Conservation (phyloP, 2,329 filamentous ascomycete species). For the Colletotrichum simmondsii region DNA sequence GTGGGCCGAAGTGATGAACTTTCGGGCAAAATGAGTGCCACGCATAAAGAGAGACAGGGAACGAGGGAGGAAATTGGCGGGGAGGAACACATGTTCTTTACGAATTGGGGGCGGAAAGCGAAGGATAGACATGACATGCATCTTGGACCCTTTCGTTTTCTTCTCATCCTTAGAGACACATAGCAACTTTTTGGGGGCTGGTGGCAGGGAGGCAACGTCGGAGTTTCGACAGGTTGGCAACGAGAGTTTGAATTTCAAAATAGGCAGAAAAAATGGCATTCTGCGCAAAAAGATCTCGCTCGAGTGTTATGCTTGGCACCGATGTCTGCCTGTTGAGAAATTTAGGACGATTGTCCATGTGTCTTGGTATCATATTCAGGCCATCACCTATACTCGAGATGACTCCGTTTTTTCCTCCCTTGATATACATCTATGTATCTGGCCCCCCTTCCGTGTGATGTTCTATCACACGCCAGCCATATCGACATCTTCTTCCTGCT, state of each 20-base stretch:
- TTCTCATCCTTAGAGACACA: not conserved
- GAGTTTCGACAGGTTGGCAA: constrained; percentile 3
- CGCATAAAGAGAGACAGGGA: not conserved
- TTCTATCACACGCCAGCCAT: not conserved
- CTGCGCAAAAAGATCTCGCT: not conserved
- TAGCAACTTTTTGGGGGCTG: not conserved
- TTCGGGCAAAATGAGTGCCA: not conserved
- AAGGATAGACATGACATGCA: not conserved
- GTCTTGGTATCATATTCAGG: constrained; percentile 2
- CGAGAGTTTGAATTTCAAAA: not conserved
- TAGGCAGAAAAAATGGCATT: not conserved
- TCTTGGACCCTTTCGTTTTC: not conserved
- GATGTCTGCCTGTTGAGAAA: not conserved
- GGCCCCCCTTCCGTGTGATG: not conserved
- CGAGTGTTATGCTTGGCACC: not conserved
- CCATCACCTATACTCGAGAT: not conserved
- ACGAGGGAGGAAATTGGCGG: no score
- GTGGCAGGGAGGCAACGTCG: not conserved
- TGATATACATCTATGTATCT: not conserved
- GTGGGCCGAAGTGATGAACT: not conserved
- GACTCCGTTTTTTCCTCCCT: not conserved
- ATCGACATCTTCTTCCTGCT: constrained; percentile 34
- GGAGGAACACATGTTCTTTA: not conserved
- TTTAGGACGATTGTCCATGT: not conserved
- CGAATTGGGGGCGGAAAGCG: not conserved